These are phyloP conservation scores for Thecaphora thlaspeos DNA, from an alignment of 1,284 basidiomycete species.

Conservation along the genomic window DNA sequence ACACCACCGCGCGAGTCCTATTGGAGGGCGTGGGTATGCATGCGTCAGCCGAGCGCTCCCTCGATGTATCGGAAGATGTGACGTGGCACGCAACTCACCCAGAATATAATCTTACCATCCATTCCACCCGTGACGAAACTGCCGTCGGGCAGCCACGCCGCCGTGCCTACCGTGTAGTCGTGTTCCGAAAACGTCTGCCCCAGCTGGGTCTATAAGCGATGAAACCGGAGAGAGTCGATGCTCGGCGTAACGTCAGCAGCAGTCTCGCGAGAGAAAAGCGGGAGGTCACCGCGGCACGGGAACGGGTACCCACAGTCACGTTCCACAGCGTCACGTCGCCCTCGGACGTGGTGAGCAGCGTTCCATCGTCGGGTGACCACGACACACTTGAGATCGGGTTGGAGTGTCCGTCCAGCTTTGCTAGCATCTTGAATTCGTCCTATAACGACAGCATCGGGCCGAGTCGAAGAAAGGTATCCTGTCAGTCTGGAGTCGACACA, in stretches of 20 bases:
- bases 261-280: no score
- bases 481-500: no score
- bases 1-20: slow-evolving; percentile 64
- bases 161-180: slow-evolving; percentile 77
- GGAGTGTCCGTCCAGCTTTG: slow-evolving; percentile 32
- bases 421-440: slow-evolving; percentile 28
- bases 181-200: slow-evolving; percentile 65
- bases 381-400: slow-evolving; percentile 62
- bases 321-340: slow-evolving; percentile 41
- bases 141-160: slow-evolving; percentile 84
- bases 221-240: no score
- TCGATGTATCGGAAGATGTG: no score
- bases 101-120: slow-evolving; percentile 82
- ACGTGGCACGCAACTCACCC: slow-evolving; percentile 59
- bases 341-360: slow-evolving; percentile 37
- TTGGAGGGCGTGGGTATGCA: background rate
- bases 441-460: no score
- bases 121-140: slow-evolving; percentile 85
- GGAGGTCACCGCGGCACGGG: no score
- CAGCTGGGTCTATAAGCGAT: background rate
- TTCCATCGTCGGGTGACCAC: slow-evolving; percentile 50
- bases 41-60: no score
- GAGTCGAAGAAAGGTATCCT: background rate
- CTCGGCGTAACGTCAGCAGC: no score
- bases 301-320: slow-evolving; percentile 2